These are phyloP conservation scores for Hirschioporus abietinus DNA, from an alignment of 768 basidiomycete genomes.

Conservation along the genomic window DNA sequence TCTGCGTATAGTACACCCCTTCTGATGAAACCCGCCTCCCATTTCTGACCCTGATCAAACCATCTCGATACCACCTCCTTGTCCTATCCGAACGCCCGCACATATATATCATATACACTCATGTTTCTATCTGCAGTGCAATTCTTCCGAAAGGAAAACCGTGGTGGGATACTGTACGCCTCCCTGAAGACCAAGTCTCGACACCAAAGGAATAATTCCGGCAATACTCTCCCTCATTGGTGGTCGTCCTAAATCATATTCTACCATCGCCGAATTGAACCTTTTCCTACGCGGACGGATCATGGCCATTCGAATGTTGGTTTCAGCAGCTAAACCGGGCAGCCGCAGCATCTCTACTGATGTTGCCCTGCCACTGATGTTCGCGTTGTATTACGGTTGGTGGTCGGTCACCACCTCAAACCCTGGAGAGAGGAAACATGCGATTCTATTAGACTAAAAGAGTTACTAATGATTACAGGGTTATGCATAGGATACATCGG, in stretches of 20 bases:
- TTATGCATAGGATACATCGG: not conserved
- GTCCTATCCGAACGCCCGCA: slow-evolving; percentile 18
- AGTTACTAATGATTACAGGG: not conserved
- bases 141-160: slow-evolving; percentile 20
- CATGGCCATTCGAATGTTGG: not conserved
- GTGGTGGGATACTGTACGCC: slow-evolving; percentile 20
- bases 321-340: not conserved
- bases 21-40: not conserved
- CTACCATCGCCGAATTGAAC: not conserved
- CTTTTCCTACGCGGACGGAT: not conserved
- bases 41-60: slow-evolving; percentile 9
- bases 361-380: not conserved
- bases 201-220: not conserved
- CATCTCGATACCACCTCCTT: slow-evolving; percentile 15
- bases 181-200: not conserved
- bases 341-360: not conserved
- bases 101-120: slow-evolving; percentile 36
- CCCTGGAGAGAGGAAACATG: not conserved
- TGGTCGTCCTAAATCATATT: not conserved
- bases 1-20: not conserved
- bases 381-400: not conserved
- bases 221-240: not conserved
- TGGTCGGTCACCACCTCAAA: not conserved
- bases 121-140: slow-evolving; percentile 13
- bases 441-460: not conserved